Conservation (phyloP, 2,329 filamentous ascomycete species). For the Purpureocillium lavendulum region DNA sequence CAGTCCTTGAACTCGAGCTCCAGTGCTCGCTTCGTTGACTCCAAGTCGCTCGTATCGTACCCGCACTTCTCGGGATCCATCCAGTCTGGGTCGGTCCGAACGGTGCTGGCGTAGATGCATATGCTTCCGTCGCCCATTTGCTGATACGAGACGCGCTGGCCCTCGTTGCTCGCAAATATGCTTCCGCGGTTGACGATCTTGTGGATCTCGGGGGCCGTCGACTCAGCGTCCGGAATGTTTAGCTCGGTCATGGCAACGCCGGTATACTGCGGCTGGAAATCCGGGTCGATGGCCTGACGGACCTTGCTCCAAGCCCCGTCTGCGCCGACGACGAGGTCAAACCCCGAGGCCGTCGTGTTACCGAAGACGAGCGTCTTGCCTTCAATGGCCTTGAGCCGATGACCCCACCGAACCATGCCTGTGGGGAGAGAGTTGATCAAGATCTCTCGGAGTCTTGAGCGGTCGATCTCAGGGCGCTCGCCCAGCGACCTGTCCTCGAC, state of each 20-base stretch:
- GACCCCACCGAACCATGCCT: constrained; percentile 36
- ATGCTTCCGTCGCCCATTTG: constrained; percentile 41
- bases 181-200: constrained; percentile 38
- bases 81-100: constrained; percentile 30
- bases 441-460: constrained; percentile 32
- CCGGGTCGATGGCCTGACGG: constrained; percentile 20
- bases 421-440: constrained; percentile 35
- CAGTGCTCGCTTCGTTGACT: constrained; percentile 24
- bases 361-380: constrained; percentile 28
- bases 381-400: constrained; percentile 30
- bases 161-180: constrained; percentile 34
- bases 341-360: constrained; percentile 23
- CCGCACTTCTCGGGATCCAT: constrained; percentile 27
- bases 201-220: constrained; percentile 31
- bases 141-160: constrained; percentile 27
- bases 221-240: constrained; percentile 29
- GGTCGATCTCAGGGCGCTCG: constrained; percentile 45
- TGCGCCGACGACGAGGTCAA: constrained; percentile 28
- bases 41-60: constrained; percentile 31
- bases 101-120: constrained; percentile 26
- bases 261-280: constrained; percentile 33
- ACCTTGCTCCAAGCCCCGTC: constrained; percentile 30
- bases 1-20: constrained; percentile 28
- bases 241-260: constrained; percentile 36
- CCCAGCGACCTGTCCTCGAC: constrained; percentile 13